Base-by-base conservation (phyloP, 2,329 filamentous ascomycete species). In the Aureobasidium subglaciale region DNA sequence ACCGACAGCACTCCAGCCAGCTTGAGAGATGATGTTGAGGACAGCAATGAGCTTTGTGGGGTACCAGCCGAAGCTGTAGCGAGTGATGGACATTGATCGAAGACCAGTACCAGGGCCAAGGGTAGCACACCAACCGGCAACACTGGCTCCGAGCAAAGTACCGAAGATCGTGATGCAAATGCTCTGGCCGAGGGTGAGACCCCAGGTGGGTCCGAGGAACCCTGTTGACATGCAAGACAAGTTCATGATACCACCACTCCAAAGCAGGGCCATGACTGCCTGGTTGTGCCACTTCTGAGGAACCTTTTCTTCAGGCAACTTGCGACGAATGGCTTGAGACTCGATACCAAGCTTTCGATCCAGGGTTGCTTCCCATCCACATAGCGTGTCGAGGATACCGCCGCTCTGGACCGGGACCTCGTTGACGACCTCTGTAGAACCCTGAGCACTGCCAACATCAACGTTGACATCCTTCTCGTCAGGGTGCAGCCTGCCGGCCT, bases 1-100 rank as follows among this genome's bases (percentile, higher is more conserved):
- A 5, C 70, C 71, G 10, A 72, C 70, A 7, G 70, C 68, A 22
- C 65, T 67, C 68, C 69, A 75, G 4, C 72, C 72, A 24, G 74
- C 67, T 59, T 76, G 74, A 45, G 75, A 70, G 27, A 78, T 66
- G 25, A 74, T 71, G 45, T 78, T 78, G 41, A 78, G 70, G 2
- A 71, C 63, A 4, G 73, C 74, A 55, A 74, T 70, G 55, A 78
- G 63, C 60, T 77, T 77, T 52, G 74, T 74, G 15, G 75, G 74
- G 58, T 70, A 78, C 70, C 75, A 77, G n/a, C 75, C 75, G 57
- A 78, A 75, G n/a, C 73, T 74, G 60, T 74, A 76, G 48, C 75
- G 67, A 46, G 71, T 70, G 27, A 73, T 69, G 2, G 67, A 66
- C 45, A 78, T 75, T 55, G 75, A 71, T 45, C 75, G 69, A 20